Evolutionary conservation across 768 basidiomycete species (phyloP).

Genomic region (Pholiota molesta): DNA sequence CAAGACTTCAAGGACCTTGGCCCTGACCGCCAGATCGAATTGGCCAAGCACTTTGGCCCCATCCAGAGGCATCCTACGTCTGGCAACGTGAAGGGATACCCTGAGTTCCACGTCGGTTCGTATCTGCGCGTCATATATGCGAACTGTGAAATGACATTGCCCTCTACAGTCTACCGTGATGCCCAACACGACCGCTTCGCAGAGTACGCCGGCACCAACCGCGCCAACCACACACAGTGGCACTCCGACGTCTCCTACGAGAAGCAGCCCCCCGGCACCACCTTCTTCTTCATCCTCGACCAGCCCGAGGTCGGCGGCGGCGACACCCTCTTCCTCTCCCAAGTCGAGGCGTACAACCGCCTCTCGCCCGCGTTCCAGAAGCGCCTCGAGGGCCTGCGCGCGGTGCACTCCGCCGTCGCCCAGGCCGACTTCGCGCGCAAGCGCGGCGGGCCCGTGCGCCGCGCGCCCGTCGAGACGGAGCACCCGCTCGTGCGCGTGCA

Average conservation of each 20-base stretch:
- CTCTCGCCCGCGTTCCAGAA: constrained; percentile 61
- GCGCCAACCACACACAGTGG: constrained; percentile 47
- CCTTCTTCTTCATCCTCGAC: constrained; percentile 60
- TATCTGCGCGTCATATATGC: neutral
- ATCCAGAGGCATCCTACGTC: constrained; percentile 51
- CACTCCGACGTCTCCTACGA: constrained; percentile 65
- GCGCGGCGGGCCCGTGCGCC: constrained; percentile 48
- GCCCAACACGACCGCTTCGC: constrained; percentile 42
- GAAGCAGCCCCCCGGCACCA: constrained; percentile 56
- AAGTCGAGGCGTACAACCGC: constrained; percentile 61
- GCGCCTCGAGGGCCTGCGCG: constrained; percentile 57
- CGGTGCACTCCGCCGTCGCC: constrained; percentile 56
- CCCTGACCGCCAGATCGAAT: constrained; percentile 54
- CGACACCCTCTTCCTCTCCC: constrained; percentile 59
- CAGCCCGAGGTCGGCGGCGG: constrained; percentile 47
- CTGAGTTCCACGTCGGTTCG: constrained; percentile 61
- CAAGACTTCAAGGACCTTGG: constrained; percentile 65
- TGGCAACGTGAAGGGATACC: constrained; percentile 56
- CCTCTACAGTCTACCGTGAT: constrained; percentile 50
- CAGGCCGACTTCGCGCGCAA: constrained; percentile 51
- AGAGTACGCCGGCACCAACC: constrained; percentile 45
- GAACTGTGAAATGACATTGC: neutral
- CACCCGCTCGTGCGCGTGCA: constrained; percentile 61
- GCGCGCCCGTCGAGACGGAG: constrained; percentile 49
- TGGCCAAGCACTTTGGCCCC: constrained; percentile 52